Percentiles rank a stretch among this genome's conserved stretches.
Evolutionary conservation across 1,139 yeast species (phyloP).

Genomic region (Lodderomyces theae): DNA sequence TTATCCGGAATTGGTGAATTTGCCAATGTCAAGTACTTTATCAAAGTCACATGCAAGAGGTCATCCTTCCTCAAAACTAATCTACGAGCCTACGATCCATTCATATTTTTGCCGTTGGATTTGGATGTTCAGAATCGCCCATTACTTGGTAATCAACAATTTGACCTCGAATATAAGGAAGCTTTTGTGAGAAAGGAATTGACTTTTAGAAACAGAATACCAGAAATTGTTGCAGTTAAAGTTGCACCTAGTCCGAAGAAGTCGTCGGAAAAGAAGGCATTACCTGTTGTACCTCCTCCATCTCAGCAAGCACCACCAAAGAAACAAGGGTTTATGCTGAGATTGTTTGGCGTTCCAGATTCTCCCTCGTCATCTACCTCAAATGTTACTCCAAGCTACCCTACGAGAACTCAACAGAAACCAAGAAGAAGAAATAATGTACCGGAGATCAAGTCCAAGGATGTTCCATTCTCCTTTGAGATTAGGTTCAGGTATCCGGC

Average conservation of each 20-base stretch:
- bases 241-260: conserved; percentile 3
- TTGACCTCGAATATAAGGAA: conserved; percentile 31
- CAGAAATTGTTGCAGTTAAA: conserved; percentile 42
- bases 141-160: conserved; percentile 16
- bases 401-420: conserved; percentile 8
- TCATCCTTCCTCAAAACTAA: conserved; percentile 52
- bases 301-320: conserved; percentile 14
- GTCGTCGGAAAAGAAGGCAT: conserved; percentile 14
- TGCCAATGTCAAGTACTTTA: conserved; percentile 51
- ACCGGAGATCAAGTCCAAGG: conserved; percentile 32
- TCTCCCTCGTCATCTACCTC: conserved; percentile 4
- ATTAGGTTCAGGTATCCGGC: conserved; percentile 48
- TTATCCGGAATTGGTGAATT: conserved; percentile 44
- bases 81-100: conserved; percentile 48
- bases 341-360: conserved; percentile 16
- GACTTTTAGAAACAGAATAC: conserved; percentile 37
- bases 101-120: conserved; percentile 55
- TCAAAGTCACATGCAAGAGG: conserved; percentile 60
- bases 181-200: conserved; percentile 42
- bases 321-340: conserved; percentile 23
- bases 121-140: conserved; percentile 28
- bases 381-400: conserved; percentile 6
- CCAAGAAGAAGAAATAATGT: conserved; percentile 5
- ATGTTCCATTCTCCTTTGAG: conserved; percentile 47
- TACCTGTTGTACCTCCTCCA: conserved; percentile 20